Evolutionary conservation across 139 green algal genomes (phyloP).

Genomic region (Coccomyxa sp.): DNA sequence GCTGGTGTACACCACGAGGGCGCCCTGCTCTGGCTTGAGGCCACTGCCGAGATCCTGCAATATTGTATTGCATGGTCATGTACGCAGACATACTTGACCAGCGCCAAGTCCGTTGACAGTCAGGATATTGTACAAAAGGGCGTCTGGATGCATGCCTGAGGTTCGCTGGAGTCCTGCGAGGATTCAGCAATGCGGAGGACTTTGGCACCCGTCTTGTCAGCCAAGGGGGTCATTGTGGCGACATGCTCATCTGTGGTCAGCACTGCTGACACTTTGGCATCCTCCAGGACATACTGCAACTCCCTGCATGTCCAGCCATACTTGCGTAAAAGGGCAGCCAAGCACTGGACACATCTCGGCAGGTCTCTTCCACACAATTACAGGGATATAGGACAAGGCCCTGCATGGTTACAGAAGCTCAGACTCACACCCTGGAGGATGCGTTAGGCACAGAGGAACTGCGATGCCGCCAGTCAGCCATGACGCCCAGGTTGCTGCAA

Average conservation of each 20-base stretch:
- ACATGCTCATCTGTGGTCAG: conserved; percentile 28
- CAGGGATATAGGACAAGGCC: not conserved
- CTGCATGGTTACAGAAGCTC: not conserved
- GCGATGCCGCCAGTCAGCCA: conserved; percentile 77
- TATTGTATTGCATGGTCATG: too few species aligned
- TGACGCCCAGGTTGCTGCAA: conserved; percentile 67
- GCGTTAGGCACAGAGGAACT: conserved; percentile 78
- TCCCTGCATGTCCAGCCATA: conserved; percentile 33
- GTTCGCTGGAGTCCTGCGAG: too few species aligned
- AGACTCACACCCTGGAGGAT: conserved; percentile 40
- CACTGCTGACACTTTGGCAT: conserved; percentile 54
- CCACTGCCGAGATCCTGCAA: too few species aligned
- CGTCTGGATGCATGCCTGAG: too few species aligned
- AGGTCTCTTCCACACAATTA: not conserved
- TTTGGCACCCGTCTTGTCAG: not conserved
- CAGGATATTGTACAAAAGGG: too few species aligned
- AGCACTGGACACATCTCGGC: too few species aligned
- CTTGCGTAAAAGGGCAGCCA: too few species aligned
- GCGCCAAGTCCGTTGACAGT: too few species aligned
- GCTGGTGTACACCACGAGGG: conserved; percentile 97
- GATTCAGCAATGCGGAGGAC: too few species aligned
- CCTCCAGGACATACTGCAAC: conserved; percentile 77
- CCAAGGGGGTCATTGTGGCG: conserved; percentile 23
- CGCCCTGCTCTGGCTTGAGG: conserved; percentile 38
- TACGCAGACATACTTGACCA: too few species aligned